These are phyloP conservation scores for Rubus parviflorus DNA, from an alignment of 306 rosid genomes.

Conservation along the genomic window DNA sequence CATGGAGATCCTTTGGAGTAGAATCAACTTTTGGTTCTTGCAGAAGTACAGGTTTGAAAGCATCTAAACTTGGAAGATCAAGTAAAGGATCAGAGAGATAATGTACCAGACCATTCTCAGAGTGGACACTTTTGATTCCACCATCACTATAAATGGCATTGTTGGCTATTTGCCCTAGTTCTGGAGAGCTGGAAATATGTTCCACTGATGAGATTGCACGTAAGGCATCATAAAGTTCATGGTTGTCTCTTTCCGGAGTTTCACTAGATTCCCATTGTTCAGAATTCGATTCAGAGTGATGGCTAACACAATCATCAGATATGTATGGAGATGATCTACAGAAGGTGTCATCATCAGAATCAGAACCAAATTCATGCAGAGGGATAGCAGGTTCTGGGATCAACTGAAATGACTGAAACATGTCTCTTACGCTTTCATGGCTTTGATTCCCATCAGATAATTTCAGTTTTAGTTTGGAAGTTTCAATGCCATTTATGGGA, in stretches of 20 bases:
- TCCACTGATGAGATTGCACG: constrained; percentile 52
- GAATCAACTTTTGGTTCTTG: constrained; percentile 38
- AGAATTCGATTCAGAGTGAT: constrained; percentile 62
- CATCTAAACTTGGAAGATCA: constrained; percentile 77
- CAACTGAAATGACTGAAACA: constrained; percentile 85
- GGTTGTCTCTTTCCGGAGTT: constrained; percentile 53
- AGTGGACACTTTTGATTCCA: constrained; percentile 28
- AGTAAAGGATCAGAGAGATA: constrained; percentile 55
- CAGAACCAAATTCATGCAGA: constrained; percentile 55
- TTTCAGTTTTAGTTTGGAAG: constrained; percentile 66
- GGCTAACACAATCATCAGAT: constrained; percentile 76
- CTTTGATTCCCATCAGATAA: constrained; percentile 72
- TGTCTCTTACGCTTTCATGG: constrained; percentile 54
- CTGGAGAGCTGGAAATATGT: constrained; percentile 41
- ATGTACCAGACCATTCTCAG: constrained; percentile 40
- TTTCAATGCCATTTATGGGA: constrained; percentile 59
- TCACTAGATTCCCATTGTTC: constrained; percentile 87
- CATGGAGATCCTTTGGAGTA: constrained; percentile 28
- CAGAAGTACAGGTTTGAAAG: constrained; percentile 43
- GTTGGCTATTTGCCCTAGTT: constrained; percentile 31
- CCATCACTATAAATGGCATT: constrained; percentile 34
- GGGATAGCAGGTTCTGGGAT: constrained; percentile 68
- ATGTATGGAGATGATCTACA: constrained; percentile 80
- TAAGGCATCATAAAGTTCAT: constrained; percentile 45
- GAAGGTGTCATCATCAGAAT: constrained; percentile 90